These are phyloP conservation scores for Cladophialophora immunda DNA, from an alignment of 2,329 filamentous ascomycete genomes.

Conservation along the genomic window DNA sequence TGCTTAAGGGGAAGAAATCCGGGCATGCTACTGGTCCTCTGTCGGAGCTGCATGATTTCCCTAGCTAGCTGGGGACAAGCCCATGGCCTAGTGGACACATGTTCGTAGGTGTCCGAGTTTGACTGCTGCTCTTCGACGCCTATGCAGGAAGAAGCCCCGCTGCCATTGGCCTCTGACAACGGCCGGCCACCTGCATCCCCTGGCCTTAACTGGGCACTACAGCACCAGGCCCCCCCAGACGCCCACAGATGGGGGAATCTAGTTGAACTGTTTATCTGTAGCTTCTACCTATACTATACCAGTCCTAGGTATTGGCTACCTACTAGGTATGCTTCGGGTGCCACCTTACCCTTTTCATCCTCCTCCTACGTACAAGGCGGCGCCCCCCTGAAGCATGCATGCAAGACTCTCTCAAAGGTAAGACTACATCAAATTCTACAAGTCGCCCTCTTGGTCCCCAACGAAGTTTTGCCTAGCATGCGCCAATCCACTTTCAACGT, in stretches of 20 bases:
- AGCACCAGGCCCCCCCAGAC: neutral
- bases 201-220: neutral
- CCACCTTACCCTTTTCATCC: neutral
- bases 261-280: neutral
- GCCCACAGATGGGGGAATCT: neutral
- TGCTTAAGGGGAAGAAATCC: constrained; percentile 7
- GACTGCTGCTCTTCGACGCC: constrained; percentile 7
- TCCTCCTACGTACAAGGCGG: neutral
- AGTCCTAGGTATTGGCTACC: neutral
- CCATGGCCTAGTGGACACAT: constrained; percentile 7
- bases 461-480: neutral
- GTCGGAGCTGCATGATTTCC: constrained; percentile 7
- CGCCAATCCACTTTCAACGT: neutral
- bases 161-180: constrained; percentile 14
- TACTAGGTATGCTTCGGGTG: neutral
- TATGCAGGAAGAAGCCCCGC: neutral
- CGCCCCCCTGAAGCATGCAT: neutral
- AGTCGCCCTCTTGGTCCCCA: neutral
- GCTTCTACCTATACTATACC: neutral
- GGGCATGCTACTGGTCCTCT: constrained; percentile 2
- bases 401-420: neutral
- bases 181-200: constrained; percentile 14
- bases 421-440: too few species aligned
- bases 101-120: constrained; percentile 10
- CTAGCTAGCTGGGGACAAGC: constrained; percentile 11